Conservation (phyloP, 1,139 yeast species). For the Candida dubliniensis region DNA sequence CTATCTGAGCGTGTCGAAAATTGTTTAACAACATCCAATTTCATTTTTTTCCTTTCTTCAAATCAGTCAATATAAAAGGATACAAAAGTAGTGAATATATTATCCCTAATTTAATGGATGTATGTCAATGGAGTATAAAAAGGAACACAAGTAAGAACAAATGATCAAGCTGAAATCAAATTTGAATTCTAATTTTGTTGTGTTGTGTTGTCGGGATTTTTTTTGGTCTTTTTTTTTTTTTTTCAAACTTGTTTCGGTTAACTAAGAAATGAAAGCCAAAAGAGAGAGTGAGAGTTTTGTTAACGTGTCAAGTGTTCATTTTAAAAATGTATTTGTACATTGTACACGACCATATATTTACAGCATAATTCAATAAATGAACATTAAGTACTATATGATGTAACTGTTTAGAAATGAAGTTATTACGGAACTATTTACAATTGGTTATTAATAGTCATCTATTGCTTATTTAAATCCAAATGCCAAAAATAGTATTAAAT, state of each 20-base stretch:
- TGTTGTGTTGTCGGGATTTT: constrained; percentile 3
- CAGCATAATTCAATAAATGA: too few species aligned
- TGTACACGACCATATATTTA: constrained; percentile 10
- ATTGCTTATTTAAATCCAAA: neutral
- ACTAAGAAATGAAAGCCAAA: neutral
- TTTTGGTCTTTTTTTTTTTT: constrained; percentile 7
- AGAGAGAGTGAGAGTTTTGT: too few species aligned
- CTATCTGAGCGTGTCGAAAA: constrained; percentile 90
- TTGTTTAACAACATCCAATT: constrained; percentile 62
- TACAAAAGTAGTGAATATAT: too few species aligned
- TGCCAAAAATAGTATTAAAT: neutral
- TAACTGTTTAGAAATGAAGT: too few species aligned
- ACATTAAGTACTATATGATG: too few species aligned
- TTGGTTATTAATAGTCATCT: too few species aligned
- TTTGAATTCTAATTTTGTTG: constrained; percentile 1
- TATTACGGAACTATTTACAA: too few species aligned
- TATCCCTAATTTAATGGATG: too few species aligned
- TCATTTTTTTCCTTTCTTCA: constrained; percentile 36
- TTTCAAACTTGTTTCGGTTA: too few species aligned
- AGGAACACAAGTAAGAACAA: neutral
- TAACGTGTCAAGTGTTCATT: constrained; percentile 5
- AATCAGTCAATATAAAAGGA: neutral
- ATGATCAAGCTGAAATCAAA: constrained; percentile 1
- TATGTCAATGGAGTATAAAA: too few species aligned
- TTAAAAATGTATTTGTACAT: neutral